Percentiles rank a stretch among this genome's conserved stretches.
Evolutionary conservation across 1,284 basidiomycete species (phyloP).

Genomic region (Malassezia slooffiae): DNA sequence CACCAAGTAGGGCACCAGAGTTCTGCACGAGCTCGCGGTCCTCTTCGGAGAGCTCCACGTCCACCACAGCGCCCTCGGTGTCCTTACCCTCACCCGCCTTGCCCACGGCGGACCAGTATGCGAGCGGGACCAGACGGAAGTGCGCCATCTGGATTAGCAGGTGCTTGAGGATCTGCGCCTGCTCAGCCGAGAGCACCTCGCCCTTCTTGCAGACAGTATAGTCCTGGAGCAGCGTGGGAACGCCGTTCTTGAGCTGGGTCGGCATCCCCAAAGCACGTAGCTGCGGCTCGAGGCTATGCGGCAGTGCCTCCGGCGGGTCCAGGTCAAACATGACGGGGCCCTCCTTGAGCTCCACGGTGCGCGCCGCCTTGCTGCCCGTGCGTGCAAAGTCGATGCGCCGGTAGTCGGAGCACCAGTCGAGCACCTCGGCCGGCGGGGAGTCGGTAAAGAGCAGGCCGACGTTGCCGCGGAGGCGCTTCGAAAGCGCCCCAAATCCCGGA

Average conservation of each 20-base stretch:
- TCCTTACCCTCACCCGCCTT: slow-evolving; percentile 24
- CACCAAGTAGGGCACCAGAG: slow-evolving; percentile 6
- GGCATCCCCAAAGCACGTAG: slow-evolving; percentile 78
- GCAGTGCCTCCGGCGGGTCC: slow-evolving; percentile 58
- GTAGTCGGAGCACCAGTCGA: slow-evolving; percentile 89
- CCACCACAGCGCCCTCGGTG: slow-evolving; percentile 21
- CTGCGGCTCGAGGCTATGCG: slow-evolving; percentile 93
- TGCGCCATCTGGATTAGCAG: slow-evolving; percentile 38
- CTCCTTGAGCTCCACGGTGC: slow-evolving; percentile 64
- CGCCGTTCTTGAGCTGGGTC: slow-evolving; percentile 73
- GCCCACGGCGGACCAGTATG: slow-evolving; percentile 36
- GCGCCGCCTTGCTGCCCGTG: slow-evolving; percentile 66
- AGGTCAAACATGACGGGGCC: slow-evolving; percentile 41
- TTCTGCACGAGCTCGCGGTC: slow-evolving; percentile 26
- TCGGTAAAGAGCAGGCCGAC: slow-evolving; percentile 87
- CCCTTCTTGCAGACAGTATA: slow-evolving; percentile 78
- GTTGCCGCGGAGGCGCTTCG: slow-evolving; percentile 82
- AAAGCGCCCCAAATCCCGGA: slow-evolving; percentile 66
- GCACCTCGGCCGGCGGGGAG: slow-evolving; percentile 71
- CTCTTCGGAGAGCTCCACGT: slow-evolving; percentile 22
- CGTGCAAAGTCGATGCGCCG: slow-evolving; percentile 82
- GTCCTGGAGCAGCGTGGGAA: slow-evolving; percentile 64
- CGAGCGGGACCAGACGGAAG: slow-evolving; percentile 40
- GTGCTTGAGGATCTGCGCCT: slow-evolving; percentile 45
- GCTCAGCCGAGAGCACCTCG: slow-evolving; percentile 63